A percentile compares a stretch with the other conserved stretches of the same genome.
Conservation (phyloP, 495 filamentous ascomycete species). For the Talaromyces proteolyticus region DNA sequence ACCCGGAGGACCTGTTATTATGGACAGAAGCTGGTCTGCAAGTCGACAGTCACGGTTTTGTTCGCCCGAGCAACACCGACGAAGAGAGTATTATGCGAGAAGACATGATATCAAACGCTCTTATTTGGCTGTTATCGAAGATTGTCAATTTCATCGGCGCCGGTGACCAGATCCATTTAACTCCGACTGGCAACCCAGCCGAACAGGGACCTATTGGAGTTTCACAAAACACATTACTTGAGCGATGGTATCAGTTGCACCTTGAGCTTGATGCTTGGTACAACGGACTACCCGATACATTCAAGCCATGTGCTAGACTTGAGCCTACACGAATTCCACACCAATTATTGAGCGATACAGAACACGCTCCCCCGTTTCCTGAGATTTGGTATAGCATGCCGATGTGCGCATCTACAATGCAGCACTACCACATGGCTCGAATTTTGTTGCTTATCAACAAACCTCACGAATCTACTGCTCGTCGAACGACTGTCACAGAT, state of each 20-base stretch:
- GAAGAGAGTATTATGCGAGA: constrained; percentile 48
- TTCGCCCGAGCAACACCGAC: constrained; percentile 49
- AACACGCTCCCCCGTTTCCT: constrained; percentile 37
- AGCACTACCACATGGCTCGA: constrained; percentile 60
- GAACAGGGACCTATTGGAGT: constrained; percentile 37
- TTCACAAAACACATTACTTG: constrained; percentile 46
- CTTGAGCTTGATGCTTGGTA: constrained; percentile 55
- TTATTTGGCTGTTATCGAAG: constrained; percentile 59
- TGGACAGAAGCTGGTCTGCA: constrained; percentile 58
- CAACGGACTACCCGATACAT: constrained; percentile 50
- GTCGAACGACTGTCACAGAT: constrained; percentile 41
- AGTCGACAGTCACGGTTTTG: constrained; percentile 49
- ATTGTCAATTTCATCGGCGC: constrained; percentile 56
- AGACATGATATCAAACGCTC: constrained; percentile 55
- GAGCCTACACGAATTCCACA: constrained; percentile 16
- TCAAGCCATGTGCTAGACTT: constrained; percentile 45
- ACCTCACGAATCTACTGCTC: constrained; percentile 49
- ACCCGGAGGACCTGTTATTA: constrained; percentile 52
- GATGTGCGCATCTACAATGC: constrained; percentile 60
- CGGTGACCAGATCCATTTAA: constrained; percentile 39
- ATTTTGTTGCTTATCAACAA: constrained; percentile 58
- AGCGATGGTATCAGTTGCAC: constrained; percentile 50
- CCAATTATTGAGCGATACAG: constrained; percentile 16
- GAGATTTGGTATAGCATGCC: constrained; percentile 60
- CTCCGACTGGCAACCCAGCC: constrained; percentile 20